These are phyloP conservation scores for Mucuna pruriens DNA, from an alignment of 306 rosid genomes.

Conservation along the genomic window DNA sequence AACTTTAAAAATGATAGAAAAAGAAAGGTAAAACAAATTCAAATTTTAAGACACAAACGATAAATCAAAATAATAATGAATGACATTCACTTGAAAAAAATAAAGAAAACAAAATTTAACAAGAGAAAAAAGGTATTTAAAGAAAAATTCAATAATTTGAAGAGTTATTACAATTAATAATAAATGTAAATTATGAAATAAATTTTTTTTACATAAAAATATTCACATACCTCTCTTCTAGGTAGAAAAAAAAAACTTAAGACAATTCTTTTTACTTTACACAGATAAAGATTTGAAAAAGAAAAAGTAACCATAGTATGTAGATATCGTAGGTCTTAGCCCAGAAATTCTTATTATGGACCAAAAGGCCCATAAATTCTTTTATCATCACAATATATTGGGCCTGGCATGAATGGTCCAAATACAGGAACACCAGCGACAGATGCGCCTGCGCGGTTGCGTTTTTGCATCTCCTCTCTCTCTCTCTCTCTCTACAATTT, in stretches of 20 bases:
- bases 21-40: too few species aligned
- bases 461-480: constrained; percentile 34
- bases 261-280: background rate
- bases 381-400: background rate
- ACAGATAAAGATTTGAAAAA: background rate
- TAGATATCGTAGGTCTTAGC: background rate
- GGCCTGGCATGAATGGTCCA: constrained; percentile 7
- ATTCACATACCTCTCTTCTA: background rate
- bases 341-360: background rate
- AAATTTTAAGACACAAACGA: too few species aligned
- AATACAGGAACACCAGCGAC: constrained; percentile 1
- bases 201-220: background rate
- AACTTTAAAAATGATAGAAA: background rate
- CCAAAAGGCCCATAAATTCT: background rate
- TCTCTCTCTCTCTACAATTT: constrained; percentile 23
- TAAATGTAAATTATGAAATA: background rate
- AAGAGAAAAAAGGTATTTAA: background rate
- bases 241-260: background rate
- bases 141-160: too few species aligned
- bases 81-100: background rate
- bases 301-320: background rate
- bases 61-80: background rate
- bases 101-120: background rate
- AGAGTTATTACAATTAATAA: background rate
- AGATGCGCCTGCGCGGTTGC: background rate